Conservation (phyloP, 768 basidiomycete genomes). For the Leccinum imitatum region DNA sequence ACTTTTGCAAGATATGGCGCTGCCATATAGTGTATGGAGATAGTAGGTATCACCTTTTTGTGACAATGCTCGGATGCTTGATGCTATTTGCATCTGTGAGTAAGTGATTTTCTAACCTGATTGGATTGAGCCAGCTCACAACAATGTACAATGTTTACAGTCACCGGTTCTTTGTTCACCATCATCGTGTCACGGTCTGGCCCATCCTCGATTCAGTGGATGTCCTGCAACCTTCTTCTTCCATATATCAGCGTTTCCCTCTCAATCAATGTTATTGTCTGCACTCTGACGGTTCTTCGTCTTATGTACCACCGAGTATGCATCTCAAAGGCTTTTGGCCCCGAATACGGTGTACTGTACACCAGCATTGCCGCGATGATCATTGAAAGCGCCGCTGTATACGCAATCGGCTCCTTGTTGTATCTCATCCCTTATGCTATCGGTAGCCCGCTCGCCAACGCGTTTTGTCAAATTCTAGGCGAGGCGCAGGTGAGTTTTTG, state of each 20-base stretch:
- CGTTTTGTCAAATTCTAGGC: constrained; percentile 32
- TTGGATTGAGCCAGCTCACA: neutral
- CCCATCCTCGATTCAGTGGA: constrained; percentile 20
- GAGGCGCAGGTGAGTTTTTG: constrained; percentile 26
- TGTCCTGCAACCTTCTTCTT: constrained; percentile 34
- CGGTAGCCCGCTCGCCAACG: constrained; percentile 25
- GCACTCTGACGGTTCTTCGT: constrained; percentile 32
- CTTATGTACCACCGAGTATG: constrained; percentile 29
- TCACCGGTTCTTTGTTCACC: constrained; percentile 32
- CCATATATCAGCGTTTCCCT: constrained; percentile 36
- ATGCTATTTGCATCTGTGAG: constrained; percentile 28
- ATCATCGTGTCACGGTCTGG: constrained; percentile 26
- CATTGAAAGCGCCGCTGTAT: constrained; percentile 35
- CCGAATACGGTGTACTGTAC: constrained; percentile 28
- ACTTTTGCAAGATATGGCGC: constrained; percentile 29
- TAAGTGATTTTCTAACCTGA: constrained; percentile 1
- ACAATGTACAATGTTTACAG: constrained; percentile 11
- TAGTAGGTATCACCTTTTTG: constrained; percentile 18
- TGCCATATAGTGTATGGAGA: constrained; percentile 33
- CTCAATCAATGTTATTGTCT: constrained; percentile 33
- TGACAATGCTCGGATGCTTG: constrained; percentile 17
- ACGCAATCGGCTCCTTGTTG: constrained; percentile 31
- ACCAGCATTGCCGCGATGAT: constrained; percentile 33
- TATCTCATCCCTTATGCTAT: constrained; percentile 31
- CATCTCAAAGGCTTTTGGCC: constrained; percentile 27